Evolutionary conservation across 257 asterid species (phyloP), one percentile per base, ranked within the genome.

Genomic region (Linderniella brevidens): DNA sequence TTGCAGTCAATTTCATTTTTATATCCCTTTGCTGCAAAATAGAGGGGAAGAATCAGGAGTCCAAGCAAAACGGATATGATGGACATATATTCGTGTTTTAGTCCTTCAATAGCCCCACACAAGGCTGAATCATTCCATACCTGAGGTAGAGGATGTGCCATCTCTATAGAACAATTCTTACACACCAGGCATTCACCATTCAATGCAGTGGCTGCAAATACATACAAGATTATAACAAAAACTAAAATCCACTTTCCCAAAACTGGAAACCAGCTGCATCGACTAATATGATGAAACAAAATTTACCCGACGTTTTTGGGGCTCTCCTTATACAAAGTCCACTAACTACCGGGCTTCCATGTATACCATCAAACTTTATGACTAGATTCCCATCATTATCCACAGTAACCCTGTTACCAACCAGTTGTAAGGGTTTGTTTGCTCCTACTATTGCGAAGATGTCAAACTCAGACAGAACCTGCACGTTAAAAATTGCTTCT

Each of bases 381-480:
- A 56, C 61, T 52, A 85, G 76, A 37, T 60, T 42, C 39, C 82
- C 86, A 52, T 72, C 74, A 50, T 77, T 92, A 69, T 77, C 82
- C 25, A 85, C 50, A 20, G 72, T 66, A 61, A 78, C 79, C 65
- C 79, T 71, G 48, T 77, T 62, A 61, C 70, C 94, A 49, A 81
- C 73, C 51, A 81, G 58, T 62, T 81, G 96, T 71, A 90, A 68
- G 19, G 99, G 93, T 57, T 73, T 90, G 68, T 85, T 81, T 67
- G 94, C 69, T 53, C 99, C 99, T 53, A 81, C 93, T 37, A 85
- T 64, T 18, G 96, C 68, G 77, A 74, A 90, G 71, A 90, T 75
- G 69, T 90, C 99, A 37, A 90, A 79, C 55, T 72, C 83, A 44
- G 94, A 75, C 40, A 90, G 68, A 62, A 85, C 74, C 99, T 90